Conservation (phyloP, 2,329 filamentous ascomycete species). For the Chaetomium olivaceum region DNA sequence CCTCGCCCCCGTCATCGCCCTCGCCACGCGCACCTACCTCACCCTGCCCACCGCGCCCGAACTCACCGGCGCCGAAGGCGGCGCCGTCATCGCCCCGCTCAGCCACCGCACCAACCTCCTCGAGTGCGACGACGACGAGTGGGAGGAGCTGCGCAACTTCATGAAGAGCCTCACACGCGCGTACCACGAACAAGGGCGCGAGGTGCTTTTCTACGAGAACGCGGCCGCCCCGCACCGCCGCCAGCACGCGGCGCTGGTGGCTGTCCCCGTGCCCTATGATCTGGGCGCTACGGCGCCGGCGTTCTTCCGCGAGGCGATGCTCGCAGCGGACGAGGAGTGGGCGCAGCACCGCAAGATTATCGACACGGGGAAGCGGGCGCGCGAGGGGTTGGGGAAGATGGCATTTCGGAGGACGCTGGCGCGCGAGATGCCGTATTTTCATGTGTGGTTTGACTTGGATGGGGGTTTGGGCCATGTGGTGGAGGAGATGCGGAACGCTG, state of each 20-base stretch:
- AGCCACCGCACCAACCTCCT: constrained; percentile 85
- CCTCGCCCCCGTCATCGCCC: constrained; percentile 78
- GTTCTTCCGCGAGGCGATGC: constrained; percentile 93
- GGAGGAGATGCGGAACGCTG: constrained; percentile 84
- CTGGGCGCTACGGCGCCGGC: constrained; percentile 90
- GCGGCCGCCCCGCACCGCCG: constrained; percentile 77
- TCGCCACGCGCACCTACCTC: constrained; percentile 82
- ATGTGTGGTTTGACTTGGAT: constrained; percentile 92
- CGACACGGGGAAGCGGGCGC: constrained; percentile 70
- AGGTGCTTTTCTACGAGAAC: constrained; percentile 97
- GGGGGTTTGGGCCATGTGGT: constrained; percentile 91
- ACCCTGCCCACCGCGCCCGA: constrained; percentile 90
- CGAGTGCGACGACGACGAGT: constrained; percentile 99
- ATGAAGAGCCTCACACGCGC: constrained; percentile 95
- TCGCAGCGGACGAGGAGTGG: constrained; percentile 89
- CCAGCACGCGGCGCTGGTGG: constrained; percentile 81
- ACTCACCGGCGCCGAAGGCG: constrained; percentile 67
- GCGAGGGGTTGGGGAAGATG: constrained; percentile 70
- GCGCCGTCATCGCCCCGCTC: constrained; percentile 85
- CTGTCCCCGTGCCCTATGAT: constrained; percentile 83
- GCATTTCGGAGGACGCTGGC: constrained; percentile 82
- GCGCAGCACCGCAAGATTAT: constrained; percentile 93
- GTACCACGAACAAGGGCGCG: constrained; percentile 90
- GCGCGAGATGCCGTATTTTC: constrained; percentile 98
- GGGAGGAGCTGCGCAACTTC: constrained; percentile 98